Evolutionary conservation across 1,284 basidiomycete species (phyloP), one percentile per base, ranked within the genome.

Genomic region (Xerocomus cyaneibrunnescens): DNA sequence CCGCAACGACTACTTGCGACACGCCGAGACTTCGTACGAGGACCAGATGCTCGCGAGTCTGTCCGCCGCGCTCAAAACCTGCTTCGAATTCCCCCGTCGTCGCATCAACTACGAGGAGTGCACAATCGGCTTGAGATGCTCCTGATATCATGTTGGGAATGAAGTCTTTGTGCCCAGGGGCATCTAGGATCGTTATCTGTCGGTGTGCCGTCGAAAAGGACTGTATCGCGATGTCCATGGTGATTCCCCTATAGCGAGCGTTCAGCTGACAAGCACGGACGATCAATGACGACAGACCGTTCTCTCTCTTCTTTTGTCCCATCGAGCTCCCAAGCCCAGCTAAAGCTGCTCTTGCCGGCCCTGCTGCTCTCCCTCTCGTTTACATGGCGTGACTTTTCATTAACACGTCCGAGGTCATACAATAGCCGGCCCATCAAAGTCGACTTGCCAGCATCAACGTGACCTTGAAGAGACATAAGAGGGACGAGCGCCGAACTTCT

Each of bases 111-210:
- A 99, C 96, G n/a, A 99, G 81, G 5, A 99, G 72, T 1, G 96
- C 95, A 32, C 92, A 94, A 62, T 99, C 96, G 0, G 97, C 97
- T 72, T 98, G 96, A 0, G 95, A 87, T 2, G 96, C 96, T 2
- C 96, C 96, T 0, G 93, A 96, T 52, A 99, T 99, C 97, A 99
- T 99, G 66, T 98, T 98, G 0, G 97, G 96, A 51, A 99, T 91
- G 62, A 99, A 99, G 65, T 99, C 97, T 58, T 87, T 90, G 72
- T 99, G 96, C 0, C 96, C 96, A 0, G 96, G 96, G 0, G 97
- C 96, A 62, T 99, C 96, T 23, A 99, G 83, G 19, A 99, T 83
- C 2, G 94, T 98, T 58, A 98, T 87, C 51, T 85, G 81, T 45
- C 90, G 81, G 60, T 90, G 81, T 0, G 83, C 74, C 0, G 94